A percentile compares a stretch with the other conserved stretches of the same genome.
Conservation (phyloP, 495 filamentous ascomycete genomes). For the Podospora sp. region DNA sequence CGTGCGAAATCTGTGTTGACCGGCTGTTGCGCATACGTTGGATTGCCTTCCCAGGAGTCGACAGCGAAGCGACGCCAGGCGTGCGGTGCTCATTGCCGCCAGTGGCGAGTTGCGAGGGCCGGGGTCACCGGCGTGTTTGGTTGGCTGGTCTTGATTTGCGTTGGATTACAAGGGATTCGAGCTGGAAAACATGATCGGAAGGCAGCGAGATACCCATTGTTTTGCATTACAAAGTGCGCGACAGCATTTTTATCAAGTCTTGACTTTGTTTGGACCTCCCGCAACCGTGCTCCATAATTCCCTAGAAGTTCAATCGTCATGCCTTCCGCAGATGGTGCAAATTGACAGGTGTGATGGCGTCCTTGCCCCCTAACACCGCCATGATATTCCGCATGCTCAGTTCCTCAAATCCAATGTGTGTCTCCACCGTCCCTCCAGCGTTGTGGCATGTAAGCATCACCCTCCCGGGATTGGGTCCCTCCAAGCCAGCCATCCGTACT, state of each 20-base stretch:
- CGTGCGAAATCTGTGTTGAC: too few relatives aligned
- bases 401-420: slow-evolving; percentile 71
- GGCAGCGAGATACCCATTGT: background rate
- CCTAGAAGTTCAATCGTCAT: background rate
- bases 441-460: slow-evolving; percentile 71
- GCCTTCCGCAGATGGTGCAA: slow-evolving; percentile 47
- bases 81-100: too few relatives aligned
- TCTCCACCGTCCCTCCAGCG: slow-evolving; percentile 72
- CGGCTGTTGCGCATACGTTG: too few relatives aligned
- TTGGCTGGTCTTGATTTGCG: background rate
- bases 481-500: slow-evolving; percentile 43
- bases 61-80: too few relatives aligned
- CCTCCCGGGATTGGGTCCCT: slow-evolving; percentile 25
- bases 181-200: background rate
- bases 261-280: too few relatives aligned
- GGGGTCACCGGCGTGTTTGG: background rate
- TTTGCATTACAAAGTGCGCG: background rate
- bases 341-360: slow-evolving; percentile 69
- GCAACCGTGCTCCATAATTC: too few relatives aligned
- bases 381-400: slow-evolving; percentile 73
- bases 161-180: background rate
- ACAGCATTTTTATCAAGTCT: background rate
- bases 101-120: background rate
- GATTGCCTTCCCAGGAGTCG: too few relatives aligned
- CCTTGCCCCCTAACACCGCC: slow-evolving; percentile 55